A percentile compares a stretch with the other conserved stretches of the same genome.
Evolutionary conservation across 2,329 filamentous ascomycete species (phyloP).

Genomic region (Exophiala xenobiotica): DNA sequence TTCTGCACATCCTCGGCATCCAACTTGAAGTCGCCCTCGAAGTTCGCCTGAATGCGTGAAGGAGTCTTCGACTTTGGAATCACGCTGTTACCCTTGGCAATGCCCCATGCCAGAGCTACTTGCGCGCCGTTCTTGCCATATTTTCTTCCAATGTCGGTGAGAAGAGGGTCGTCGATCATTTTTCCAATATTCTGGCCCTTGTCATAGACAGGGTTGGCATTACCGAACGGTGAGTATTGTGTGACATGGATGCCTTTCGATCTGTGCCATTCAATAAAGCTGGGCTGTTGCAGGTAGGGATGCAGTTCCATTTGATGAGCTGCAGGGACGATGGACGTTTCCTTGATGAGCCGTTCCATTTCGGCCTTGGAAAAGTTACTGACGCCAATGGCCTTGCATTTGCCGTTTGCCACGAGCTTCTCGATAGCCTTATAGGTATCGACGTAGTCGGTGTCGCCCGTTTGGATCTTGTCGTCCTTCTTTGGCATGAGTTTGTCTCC

Average conservation of each 20-base stretch:
- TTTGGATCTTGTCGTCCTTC: constrained; percentile 42
- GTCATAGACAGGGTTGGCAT: constrained; percentile 53
- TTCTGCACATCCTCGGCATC: constrained; percentile 57
- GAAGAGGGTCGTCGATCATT: constrained; percentile 52
- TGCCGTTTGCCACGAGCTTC: constrained; percentile 41
- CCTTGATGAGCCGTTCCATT: constrained; percentile 48
- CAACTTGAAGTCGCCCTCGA: constrained; percentile 59
- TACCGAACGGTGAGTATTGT: constrained; percentile 57
- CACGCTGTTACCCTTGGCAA: constrained; percentile 52
- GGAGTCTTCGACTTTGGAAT: constrained; percentile 47
- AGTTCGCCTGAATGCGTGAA: constrained; percentile 43
- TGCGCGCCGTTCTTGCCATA: constrained; percentile 53
- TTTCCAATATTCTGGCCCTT: constrained; percentile 46
- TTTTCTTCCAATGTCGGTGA: constrained; percentile 54
- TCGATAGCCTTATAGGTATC: constrained; percentile 55
- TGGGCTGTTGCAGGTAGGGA: constrained; percentile 53
- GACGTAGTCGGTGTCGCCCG: constrained; percentile 49
- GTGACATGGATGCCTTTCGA: constrained; percentile 54
- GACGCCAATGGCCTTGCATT: constrained; percentile 53
- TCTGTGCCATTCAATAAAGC: constrained; percentile 51
- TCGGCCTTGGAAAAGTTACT: constrained; percentile 53
- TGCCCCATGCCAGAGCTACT: constrained; percentile 56
- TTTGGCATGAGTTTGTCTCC: constrained; percentile 51
- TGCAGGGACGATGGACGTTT: constrained; percentile 47
- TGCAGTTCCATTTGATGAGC: constrained; percentile 55